Evolutionary conservation across 495 filamentous ascomycete genomes (phyloP).

Genomic region (Beverwykella pulmonaria): DNA sequence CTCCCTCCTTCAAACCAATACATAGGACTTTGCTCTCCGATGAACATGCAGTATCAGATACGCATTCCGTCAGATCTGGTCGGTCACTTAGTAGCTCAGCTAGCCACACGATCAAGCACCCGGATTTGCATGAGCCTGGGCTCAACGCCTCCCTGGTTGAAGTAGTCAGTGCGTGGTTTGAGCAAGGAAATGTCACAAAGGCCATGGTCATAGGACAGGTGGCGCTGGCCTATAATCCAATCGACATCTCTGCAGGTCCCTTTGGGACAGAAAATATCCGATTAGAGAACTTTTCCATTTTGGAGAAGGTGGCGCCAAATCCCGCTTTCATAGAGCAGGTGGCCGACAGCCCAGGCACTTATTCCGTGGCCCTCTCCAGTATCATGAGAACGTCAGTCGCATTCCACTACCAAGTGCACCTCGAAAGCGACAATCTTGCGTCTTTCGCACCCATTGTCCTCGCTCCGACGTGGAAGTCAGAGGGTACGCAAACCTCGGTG

Average conservation of each 20-base stretch:
- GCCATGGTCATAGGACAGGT: constrained; percentile 86
- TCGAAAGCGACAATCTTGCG: constrained; percentile 63
- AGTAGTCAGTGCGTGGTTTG: constrained; percentile 82
- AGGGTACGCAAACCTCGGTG: constrained; percentile 78
- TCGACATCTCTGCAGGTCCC: constrained; percentile 50
- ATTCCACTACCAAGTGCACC: constrained; percentile 93
- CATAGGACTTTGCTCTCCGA: constrained; percentile 47
- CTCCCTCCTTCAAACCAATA: constrained; percentile 43
- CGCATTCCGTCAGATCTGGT: constrained; percentile 86
- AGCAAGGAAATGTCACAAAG: constrained; percentile 68
- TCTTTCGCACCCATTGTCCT: constrained; percentile 78
- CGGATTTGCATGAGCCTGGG: constrained; percentile 78
- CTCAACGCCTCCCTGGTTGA: constrained; percentile 91
- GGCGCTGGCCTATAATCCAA: constrained; percentile 78
- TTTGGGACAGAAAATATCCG: constrained; percentile 69
- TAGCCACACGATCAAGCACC: constrained; percentile 66
- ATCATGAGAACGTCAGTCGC: constrained; percentile 76
- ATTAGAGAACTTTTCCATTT: constrained; percentile 84
- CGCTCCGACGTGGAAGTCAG: constrained; percentile 79
- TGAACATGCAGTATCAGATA: constrained; percentile 73
- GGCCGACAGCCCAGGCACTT: constrained; percentile 76
- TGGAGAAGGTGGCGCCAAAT: constrained; percentile 95
- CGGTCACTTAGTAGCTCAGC: constrained; percentile 70
- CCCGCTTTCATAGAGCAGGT: constrained; percentile 79
- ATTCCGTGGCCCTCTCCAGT: constrained; percentile 69